phyloP scores from a whole-genome alignment of 2,329 filamentous ascomycete species.

The Xylariaceae sp. region DNA sequence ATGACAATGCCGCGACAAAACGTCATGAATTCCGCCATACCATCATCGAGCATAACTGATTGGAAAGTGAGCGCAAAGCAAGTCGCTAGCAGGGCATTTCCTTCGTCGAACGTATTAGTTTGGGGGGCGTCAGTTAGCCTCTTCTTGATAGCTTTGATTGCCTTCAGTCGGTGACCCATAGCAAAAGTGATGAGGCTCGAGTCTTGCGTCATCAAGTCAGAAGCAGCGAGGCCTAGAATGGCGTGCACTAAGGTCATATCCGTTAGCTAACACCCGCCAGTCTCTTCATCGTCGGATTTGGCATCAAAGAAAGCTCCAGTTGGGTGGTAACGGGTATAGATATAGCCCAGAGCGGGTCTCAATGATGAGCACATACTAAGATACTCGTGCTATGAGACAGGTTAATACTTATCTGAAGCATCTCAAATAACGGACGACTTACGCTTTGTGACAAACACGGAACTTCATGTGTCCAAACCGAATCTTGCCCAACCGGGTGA shows the following conservation, averaged over 20 bases:
- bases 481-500: slow-evolving; percentile 59
- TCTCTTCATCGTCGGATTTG: not conserved
- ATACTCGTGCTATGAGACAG: slow-evolving; percentile 23
- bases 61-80: slow-evolving; percentile 57
- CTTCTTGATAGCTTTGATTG: slow-evolving; percentile 52
- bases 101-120: slow-evolving; percentile 43
- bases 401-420: slow-evolving; percentile 5
- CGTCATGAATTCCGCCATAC: slow-evolving; percentile 55
- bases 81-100: slow-evolving; percentile 54
- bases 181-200: slow-evolving; percentile 50
- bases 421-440: slow-evolving; percentile 24
- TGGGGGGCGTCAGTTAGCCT: slow-evolving; percentile 41
- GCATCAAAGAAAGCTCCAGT: not conserved
- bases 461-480: slow-evolving; percentile 61
- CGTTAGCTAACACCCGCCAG: slow-evolving; percentile 2
- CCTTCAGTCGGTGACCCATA: slow-evolving; percentile 59
- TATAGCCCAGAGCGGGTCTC: not conserved
- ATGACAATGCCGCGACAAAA: slow-evolving; percentile 54
- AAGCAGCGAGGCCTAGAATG: slow-evolving; percentile 59
- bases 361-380: slow-evolving; percentile 18
- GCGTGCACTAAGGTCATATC: slow-evolving; percentile 59
- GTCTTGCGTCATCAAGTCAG: slow-evolving; percentile 52
- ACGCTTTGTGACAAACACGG: slow-evolving; percentile 62
- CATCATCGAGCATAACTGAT: slow-evolving; percentile 52
- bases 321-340: not conserved